phyloP scores from a whole-genome alignment of 306 rosid genomes.

The Corylus avellana region DNA sequence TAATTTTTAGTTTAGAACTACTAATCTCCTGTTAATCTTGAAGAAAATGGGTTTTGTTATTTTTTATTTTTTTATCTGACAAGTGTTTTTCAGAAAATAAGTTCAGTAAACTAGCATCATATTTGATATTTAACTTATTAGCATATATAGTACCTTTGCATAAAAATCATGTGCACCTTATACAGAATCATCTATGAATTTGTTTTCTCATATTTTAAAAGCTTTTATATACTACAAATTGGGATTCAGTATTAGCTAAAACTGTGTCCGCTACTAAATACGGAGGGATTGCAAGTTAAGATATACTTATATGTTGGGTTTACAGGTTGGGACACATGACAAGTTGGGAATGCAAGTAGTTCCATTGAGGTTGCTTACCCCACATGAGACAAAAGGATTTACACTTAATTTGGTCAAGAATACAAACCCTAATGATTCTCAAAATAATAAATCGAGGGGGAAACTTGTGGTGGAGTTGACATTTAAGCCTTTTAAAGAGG shows the following conservation, averaged over 20 bases:
- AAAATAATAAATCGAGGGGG: conserved; percentile 30
- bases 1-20: background rate
- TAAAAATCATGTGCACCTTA: too few relatives aligned
- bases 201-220: background rate
- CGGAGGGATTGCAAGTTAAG: background rate
- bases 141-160: too few relatives aligned
- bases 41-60: background rate
- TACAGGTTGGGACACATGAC: conserved; percentile 28
- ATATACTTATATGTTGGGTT: background rate
- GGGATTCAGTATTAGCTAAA: background rate
- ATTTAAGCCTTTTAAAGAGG: conserved; percentile 29
- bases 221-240: background rate
- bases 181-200: background rate
- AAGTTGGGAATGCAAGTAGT: conserved; percentile 37
- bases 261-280: background rate
- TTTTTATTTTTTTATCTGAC: background rate
- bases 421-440: conserved; percentile 32
- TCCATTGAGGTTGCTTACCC: conserved; percentile 28
- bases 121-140: too few relatives aligned
- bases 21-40: background rate
- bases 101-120: too few relatives aligned
- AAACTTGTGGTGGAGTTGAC: conserved; percentile 36
- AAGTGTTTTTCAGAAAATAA: background rate
- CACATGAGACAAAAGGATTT: conserved; percentile 24
- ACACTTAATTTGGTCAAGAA: conserved; percentile 30